phyloP scores from a whole-genome alignment of 1,284 basidiomycete species.

The Apiotrichum montevideense region DNA sequence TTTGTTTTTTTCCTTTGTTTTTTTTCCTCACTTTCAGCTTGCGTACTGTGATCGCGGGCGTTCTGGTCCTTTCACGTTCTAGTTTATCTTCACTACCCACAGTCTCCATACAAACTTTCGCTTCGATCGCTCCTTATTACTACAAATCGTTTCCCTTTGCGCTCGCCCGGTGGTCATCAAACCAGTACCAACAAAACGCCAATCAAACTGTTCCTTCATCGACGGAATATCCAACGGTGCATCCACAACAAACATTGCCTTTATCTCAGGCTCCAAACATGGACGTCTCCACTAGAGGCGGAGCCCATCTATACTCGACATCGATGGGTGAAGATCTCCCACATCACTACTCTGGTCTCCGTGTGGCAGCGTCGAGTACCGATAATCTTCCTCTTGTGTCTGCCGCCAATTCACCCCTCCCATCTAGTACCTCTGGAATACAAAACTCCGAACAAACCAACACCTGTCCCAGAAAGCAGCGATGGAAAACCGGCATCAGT shows the following conservation, averaged over 20 bases:
- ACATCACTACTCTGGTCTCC: not conserved
- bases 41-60: too few relatives aligned
- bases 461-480: not conserved
- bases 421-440: too few relatives aligned
- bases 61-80: not conserved
- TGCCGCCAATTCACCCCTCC: not conserved
- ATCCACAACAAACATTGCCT: not conserved
- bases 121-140: too few relatives aligned
- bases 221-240: too few relatives aligned
- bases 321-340: not conserved
- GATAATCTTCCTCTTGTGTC: not conserved
- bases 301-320: not conserved
- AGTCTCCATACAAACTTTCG: too few relatives aligned
- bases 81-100: too few relatives aligned
- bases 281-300: not conserved
- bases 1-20: not conserved
- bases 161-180: too few relatives aligned
- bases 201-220: too few relatives aligned
- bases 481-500: conserved; percentile 2
- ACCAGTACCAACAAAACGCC: too few relatives aligned
- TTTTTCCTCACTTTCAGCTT: not conserved
- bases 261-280: not conserved
- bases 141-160: too few relatives aligned
- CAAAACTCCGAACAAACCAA: not conserved
- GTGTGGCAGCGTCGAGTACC: not conserved